Base-by-base conservation (phyloP, 345 rosid species). In the Eucalyptus caleyi region DNA sequence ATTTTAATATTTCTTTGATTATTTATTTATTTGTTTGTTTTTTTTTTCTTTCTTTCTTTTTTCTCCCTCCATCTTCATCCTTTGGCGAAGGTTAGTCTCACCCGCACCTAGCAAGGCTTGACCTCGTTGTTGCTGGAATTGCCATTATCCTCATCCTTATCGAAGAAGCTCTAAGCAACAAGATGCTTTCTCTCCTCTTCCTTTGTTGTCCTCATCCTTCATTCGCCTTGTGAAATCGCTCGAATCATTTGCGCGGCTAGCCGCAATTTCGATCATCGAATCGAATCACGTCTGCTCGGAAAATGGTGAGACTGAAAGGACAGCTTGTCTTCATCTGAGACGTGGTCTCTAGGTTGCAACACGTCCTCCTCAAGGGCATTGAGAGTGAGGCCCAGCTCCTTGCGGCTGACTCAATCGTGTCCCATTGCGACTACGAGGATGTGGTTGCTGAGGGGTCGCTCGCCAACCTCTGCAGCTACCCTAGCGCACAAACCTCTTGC, bases 371-470 rank as follows among this genome's bases (percentile, higher is more conserved):
- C 4, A 97, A 96, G 6, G 97, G 97, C 62, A 90, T 91, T 89
- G 90, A 89, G 26, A 89, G 91, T 40, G 94, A 94, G 89, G 94
- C 92, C 19, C 97, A 94, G 90, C 92, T 97, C 51, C 91, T 94
- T 51, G 95, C 95, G 50, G 94, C 96, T 45, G 95, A 96, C 7
- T 92, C 93, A 1, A 69, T 97, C 80, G 93, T 97, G 80, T 95
- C 97, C 11, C 89, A 94, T 13, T 88, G 87, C 65, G 98, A 96
- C 90, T 97, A 95, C 91, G 92, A 94, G 51, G 98, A 97, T 83
- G 96, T 97, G 6, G 97, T 95, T 67, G 90, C 90, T 14, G 99
- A 97, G 91, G 92, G 99, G 56, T 90, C 95, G 5, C 93, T 96
- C 82, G 89, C 92, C 40, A 87, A 92, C 89, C 90, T 92, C 40